Evolutionary conservation across 345 rosid species (phyloP).

Genomic region (Rhodomyrtus tomentosa): DNA sequence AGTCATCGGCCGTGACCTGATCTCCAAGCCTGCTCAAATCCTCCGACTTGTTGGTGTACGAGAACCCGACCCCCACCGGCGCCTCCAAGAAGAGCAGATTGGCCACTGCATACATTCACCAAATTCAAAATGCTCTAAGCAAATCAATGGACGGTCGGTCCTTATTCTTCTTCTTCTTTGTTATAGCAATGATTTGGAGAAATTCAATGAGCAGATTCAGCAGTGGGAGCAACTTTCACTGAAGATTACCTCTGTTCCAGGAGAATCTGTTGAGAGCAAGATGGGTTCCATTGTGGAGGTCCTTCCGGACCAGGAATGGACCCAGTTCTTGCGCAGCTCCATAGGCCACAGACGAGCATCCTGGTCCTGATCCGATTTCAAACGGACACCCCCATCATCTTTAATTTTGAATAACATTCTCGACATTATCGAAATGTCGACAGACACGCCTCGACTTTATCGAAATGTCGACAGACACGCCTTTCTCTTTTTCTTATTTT

Average conservation of each 20-base stretch:
- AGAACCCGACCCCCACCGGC: constrained; percentile 81
- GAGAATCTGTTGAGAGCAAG: constrained; percentile 40
- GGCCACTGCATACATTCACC: constrained; percentile 26
- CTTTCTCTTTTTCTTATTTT: background rate
- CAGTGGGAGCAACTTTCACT: background rate
- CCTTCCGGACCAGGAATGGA: constrained; percentile 37
- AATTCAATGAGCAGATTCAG: background rate
- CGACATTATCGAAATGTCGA: background rate
- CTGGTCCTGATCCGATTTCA: constrained; percentile 42
- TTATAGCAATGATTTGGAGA: background rate
- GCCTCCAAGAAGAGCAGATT: constrained; percentile 71
- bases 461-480: background rate
- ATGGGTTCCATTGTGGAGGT: constrained; percentile 4
- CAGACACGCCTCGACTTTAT: background rate
- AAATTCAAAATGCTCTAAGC: background rate
- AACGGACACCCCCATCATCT: background rate
- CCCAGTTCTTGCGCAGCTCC: constrained; percentile 84
- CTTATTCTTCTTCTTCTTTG: background rate
- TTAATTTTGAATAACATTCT: background rate
- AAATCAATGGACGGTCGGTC: background rate
- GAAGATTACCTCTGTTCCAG: constrained; percentile 54
- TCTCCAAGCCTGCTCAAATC: constrained; percentile 45
- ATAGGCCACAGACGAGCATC: constrained; percentile 70
- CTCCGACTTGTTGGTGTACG: constrained; percentile 48
- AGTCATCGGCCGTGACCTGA: constrained; percentile 38